Evolutionary conservation across 2,329 filamentous ascomycete genomes (phyloP).

Genomic region (Mycocentrospora acerina): DNA sequence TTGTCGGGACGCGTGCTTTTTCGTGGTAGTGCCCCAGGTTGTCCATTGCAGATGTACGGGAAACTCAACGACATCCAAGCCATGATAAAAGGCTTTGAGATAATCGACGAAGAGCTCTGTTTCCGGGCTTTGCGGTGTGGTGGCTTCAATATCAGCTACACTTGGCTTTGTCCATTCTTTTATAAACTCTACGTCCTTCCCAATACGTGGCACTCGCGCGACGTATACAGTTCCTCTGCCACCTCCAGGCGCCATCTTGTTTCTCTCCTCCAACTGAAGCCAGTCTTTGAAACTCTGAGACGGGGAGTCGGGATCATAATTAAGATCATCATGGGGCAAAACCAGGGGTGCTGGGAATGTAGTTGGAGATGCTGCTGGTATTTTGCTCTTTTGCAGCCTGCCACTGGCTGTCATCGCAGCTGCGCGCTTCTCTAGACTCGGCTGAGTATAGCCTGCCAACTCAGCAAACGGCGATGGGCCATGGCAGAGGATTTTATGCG

Average conservation of each 20-base stretch:
- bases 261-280: conserved; percentile 47
- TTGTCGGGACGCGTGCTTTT: conserved; percentile 1
- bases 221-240: conserved; percentile 57
- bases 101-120: conserved; percentile 45
- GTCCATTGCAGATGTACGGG: conserved; percentile 48
- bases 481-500: conserved; percentile 11
- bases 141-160: neutral
- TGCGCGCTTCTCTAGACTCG: conserved; percentile 21
- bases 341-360: conserved; percentile 61
- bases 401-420: conserved; percentile 22
- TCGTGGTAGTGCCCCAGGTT: conserved; percentile 45
- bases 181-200: conserved; percentile 42
- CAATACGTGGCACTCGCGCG: conserved; percentile 48
- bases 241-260: conserved; percentile 47
- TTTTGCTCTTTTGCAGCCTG: conserved; percentile 3
- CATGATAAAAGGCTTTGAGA: conserved; percentile 56
- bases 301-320: conserved; percentile 53
- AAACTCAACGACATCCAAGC: conserved; percentile 53
- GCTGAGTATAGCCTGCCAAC: conserved; percentile 37
- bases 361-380: conserved; percentile 9
- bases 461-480: conserved; percentile 39
- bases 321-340: conserved; percentile 61
- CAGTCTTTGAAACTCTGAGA: conserved; percentile 58
- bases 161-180: conserved; percentile 46
- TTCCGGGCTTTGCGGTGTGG: conserved; percentile 6